Base-by-base conservation (phyloP, 495 filamentous ascomycete species). In the Podospora fimiseda region DNA sequence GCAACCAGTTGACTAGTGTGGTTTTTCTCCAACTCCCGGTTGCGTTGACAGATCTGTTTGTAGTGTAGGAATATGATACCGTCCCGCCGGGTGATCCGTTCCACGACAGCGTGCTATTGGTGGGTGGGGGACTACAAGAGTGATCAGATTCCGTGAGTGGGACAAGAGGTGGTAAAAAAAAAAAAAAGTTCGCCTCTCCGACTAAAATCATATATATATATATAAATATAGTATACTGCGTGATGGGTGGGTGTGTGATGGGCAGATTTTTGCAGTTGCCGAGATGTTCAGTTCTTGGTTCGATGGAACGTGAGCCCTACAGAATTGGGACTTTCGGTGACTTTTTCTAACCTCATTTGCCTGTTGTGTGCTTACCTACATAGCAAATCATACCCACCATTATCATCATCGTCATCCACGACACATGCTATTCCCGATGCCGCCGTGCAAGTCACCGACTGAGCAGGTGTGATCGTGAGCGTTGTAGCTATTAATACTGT, bases 121-220 rank as follows among this genome's bases (percentile, higher is more conserved):
- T 5, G 27, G 27, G 43, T 14, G 37, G 14, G 16, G 39, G 44
- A 43, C 21, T 20, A 30, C 18, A 22, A 20, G 7, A 43, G 9
- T 22, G 21, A n/a, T 22, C 7, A 27, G n/a, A n/a, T n/a, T n/a
- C n/a, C n/a, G n/a, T n/a, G n/a, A n/a, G n/a, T n/a, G n/a, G n/a
- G n/a, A n/a, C n/a, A n/a, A n/a, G n/a, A n/a, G n/a, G n/a, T n/a
- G n/a, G n/a, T n/a, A n/a, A n/a, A n/a, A n/a, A n/a, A n/a, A n/a
- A n/a, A n/a, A n/a, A n/a, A n/a, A n/a, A n/a, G n/a, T n/a, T n/a
- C n/a, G n/a, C n/a, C n/a, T n/a, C n/a, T n/a, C n/a, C n/a, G n/a
- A n/a, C n/a, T n/a, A n/a, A n/a, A n/a, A n/a, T n/a, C n/a, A 18
- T 36, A 36, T 56, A 56, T 56, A 47, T 22, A 47, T 56, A 43